phyloP scores from a whole-genome alignment of 352 stramenopile species.

The Globisporangium spiculum region DNA sequence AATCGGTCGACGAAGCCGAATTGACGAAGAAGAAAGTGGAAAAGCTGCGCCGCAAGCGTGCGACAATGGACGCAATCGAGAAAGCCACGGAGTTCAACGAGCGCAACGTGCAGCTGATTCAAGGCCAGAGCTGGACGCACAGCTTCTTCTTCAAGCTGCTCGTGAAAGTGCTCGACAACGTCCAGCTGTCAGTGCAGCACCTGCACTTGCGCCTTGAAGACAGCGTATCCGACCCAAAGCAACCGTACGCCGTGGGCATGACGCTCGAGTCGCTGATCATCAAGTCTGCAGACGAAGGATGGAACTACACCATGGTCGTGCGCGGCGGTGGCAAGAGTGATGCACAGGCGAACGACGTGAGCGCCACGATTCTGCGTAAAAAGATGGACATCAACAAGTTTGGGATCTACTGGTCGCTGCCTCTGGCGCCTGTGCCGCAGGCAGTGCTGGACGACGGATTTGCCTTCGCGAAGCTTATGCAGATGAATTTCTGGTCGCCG shows the following conservation, averaged over 20 bases:
- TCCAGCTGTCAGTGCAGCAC: slow-evolving; percentile 77
- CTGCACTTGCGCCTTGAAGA: slow-evolving; percentile 76
- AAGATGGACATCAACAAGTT: slow-evolving; percentile 84
- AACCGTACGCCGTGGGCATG: slow-evolving; percentile 60
- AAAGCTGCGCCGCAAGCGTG: slow-evolving; percentile 66
- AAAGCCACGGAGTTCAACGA: slow-evolving; percentile 67
- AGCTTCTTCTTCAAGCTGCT: slow-evolving; percentile 78
- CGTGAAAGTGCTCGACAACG: slow-evolving; percentile 82
- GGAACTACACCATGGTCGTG: slow-evolving; percentile 85
- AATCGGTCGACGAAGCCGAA: slow-evolving; percentile 9
- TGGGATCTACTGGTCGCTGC: slow-evolving; percentile 75
- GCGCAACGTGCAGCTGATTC: slow-evolving; percentile 27
- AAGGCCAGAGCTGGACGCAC: slow-evolving; percentile 52
- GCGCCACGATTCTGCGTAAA: slow-evolving; percentile 59
- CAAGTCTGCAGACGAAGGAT: slow-evolving; percentile 75
- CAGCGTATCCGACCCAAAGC: slow-evolving; percentile 36
- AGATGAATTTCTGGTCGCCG: slow-evolving; percentile 48
- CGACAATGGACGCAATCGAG: slow-evolving; percentile 74
- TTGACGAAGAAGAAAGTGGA: slow-evolving; percentile 27
- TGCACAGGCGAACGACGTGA: slow-evolving; percentile 1
- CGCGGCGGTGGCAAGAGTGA: slow-evolving; percentile 26
- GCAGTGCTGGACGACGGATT: slow-evolving; percentile 45
- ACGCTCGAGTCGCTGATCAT: slow-evolving; percentile 80
- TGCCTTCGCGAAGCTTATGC: slow-evolving; percentile 70
- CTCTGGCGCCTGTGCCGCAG: slow-evolving; percentile 41